Base-by-base conservation (phyloP, 176 grass and related monocot species). In the Leersia perrieri region DNA sequence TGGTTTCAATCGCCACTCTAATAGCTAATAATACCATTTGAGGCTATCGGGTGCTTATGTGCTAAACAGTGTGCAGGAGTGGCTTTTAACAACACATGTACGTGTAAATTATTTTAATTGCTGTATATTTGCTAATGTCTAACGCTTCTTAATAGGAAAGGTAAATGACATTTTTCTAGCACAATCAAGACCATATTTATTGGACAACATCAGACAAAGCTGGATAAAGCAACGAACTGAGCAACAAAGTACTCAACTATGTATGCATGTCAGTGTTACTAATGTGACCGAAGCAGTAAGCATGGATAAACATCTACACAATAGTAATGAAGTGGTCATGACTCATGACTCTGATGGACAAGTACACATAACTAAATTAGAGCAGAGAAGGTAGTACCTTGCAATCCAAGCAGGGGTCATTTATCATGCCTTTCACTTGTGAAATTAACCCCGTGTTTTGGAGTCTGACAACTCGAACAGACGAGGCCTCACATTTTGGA, bases 371-470 rank as follows among this genome's bases (percentile, higher is more conserved):
- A 49, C 16, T 64, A 25, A 36, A 51, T 63, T 23, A 34, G 74
- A 64, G 7, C 66, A 65, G 71, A 42, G 28, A 44, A 67, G 10
- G 53, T 18, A 60, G 8, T 76, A 98, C 95, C 95, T 98, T 98
- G 90, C 92, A 99, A 96, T 99, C 97, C 68, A 90, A 78, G 73
- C 85, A 95, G 51, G 91, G 91, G 75, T 99, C 97, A 76, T 93
- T 86, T 73, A 88, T 82, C 97, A 99, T 99, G 49, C 63, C 86
- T 82, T 90, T 96, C 68, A 99, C 79, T 82, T 99, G 97, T 75
- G 74, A 83, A 73, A 99, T 88, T 79, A 99, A 81, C 51, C 97
- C 97, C 73, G 91, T 67, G 82, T 75, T 83, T 58, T 89, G 88
- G 16, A 99, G 87, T 77, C 80, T 81, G 23, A 72, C 68, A 74